A percentile compares a stretch with the other conserved stretches of the same genome.
Evolutionary conservation across 2,329 filamentous ascomycete genomes (phyloP).

Genomic region (Knoxdaviesia proteae): DNA sequence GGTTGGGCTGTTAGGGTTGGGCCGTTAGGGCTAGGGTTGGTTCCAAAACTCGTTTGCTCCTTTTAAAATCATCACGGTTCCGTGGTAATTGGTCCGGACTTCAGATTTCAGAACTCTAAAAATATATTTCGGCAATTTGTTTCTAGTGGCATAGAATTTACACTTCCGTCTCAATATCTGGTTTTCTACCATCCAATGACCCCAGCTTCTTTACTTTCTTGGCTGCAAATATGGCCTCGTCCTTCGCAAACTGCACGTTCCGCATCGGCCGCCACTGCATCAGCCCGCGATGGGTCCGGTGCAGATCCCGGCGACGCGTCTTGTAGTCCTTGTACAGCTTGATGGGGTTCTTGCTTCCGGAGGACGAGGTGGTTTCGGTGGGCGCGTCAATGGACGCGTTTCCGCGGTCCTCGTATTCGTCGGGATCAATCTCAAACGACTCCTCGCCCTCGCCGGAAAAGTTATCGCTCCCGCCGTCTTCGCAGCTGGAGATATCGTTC

Average conservation of each 20-base stretch:
- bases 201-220: slow-evolving; percentile 58
- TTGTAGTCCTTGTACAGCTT: slow-evolving; percentile 42
- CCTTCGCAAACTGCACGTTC: slow-evolving; percentile 69
- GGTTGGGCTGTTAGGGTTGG: too few species aligned
- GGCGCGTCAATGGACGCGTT: slow-evolving; percentile 7
- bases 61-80: too few species aligned
- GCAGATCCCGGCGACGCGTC: slow-evolving; percentile 49
- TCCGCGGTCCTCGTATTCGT: slow-evolving; percentile 12
- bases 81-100: too few species aligned
- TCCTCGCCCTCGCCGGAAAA: slow-evolving; percentile 16
- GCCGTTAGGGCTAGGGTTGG: too few species aligned
- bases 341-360: slow-evolving; percentile 28
- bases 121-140: neutral
- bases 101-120: neutral
- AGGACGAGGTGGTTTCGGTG: too few species aligned
- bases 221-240: slow-evolving; percentile 64
- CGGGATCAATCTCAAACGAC: slow-evolving; percentile 12
- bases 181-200: slow-evolving; percentile 60
- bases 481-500: slow-evolving; percentile 13
- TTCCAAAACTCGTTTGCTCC: too few species aligned
- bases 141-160: slow-evolving; percentile 9
- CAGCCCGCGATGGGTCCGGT: slow-evolving; percentile 68
- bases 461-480: slow-evolving; percentile 10
- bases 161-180: slow-evolving; percentile 68
- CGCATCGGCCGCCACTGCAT: slow-evolving; percentile 93